Percentiles rank a stretch among this genome's conserved stretches.
Evolutionary conservation across 306 rosid genomes (phyloP).

Genomic region (Vigna angularis): DNA sequence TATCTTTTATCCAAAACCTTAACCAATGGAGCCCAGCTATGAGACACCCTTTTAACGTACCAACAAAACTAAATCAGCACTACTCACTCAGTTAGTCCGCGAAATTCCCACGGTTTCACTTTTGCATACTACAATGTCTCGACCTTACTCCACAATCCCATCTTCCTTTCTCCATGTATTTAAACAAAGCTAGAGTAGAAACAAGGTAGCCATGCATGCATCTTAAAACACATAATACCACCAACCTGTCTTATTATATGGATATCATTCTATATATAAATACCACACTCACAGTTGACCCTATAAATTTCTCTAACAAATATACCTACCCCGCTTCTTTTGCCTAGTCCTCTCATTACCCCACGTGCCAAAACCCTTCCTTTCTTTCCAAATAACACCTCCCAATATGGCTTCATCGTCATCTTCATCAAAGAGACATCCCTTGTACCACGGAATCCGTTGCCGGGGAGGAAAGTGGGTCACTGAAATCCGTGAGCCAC

Average conservation of each 20-base stretch:
- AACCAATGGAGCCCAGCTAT: conserved; percentile 39
- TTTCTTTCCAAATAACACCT: background rate
- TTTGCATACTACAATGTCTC: conserved; percentile 22
- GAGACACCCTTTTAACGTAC: conserved; percentile 25
- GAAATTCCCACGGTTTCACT: conserved; percentile 69
- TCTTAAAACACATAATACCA: background rate
- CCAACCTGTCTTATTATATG: conserved; percentile 2
- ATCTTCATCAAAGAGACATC: conserved; percentile 64
- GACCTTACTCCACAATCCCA: background rate
- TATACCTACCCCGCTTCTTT: background rate
- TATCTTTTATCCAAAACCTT: background rate
- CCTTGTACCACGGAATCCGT: conserved; percentile 72
- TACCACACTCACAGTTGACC: background rate
- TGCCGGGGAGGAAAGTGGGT: conserved; percentile 88
- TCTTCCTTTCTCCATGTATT: background rate
- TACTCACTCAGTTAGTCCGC: conserved; percentile 50
- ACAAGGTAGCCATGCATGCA: background rate
- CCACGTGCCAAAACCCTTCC: conserved; percentile 14
- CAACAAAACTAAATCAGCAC: background rate
- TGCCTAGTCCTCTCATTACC: background rate
- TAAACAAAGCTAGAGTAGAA: background rate
- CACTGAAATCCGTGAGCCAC: conserved; percentile 92
- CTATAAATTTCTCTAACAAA: background rate
- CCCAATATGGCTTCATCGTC: conserved; percentile 55
- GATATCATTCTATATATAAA: background rate